Evolutionary conservation across 2,329 filamentous ascomycete species (phyloP).

Genomic region (Hypoxylon sp.): DNA sequence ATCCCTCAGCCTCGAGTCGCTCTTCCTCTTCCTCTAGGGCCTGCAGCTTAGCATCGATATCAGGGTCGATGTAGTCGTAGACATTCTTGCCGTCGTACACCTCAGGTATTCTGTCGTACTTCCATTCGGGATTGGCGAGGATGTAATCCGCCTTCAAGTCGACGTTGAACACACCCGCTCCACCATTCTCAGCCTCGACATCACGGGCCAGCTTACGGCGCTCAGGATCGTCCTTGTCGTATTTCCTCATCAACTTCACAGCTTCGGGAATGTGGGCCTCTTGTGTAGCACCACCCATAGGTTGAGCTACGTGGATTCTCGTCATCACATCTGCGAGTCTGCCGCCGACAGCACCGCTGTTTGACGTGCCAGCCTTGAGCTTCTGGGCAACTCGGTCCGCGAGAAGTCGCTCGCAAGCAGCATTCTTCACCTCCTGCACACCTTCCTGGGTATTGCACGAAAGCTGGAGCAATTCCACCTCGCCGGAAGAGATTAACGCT

Average conservation of each 20-base stretch:
- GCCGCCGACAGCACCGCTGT: constrained; percentile 77
- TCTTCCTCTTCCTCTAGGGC: constrained; percentile 96
- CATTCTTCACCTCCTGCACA: constrained; percentile 93
- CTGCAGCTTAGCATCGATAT: constrained; percentile 91
- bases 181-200: constrained; percentile 89
- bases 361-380: constrained; percentile 87
- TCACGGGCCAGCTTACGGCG: constrained; percentile 83
- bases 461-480: constrained; percentile 91
- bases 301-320: constrained; percentile 96
- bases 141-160: constrained; percentile 90
- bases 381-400: constrained; percentile 95
- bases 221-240: constrained; percentile 89
- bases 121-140: constrained; percentile 90
- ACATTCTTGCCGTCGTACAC: constrained; percentile 96
- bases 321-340: constrained; percentile 90
- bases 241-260: constrained; percentile 82
- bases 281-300: constrained; percentile 79
- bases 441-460: constrained; percentile 96
- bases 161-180: constrained; percentile 94
- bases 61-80: constrained; percentile 95
- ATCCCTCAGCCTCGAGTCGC: constrained; percentile 87
- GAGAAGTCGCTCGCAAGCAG: constrained; percentile 90
- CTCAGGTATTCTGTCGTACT: constrained; percentile 94
- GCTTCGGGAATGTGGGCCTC: constrained; percentile 91
- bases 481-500: constrained; percentile 81